phyloP scores from a whole-genome alignment of 768 basidiomycete species.

The Coprinopsis strossmayeri region DNA sequence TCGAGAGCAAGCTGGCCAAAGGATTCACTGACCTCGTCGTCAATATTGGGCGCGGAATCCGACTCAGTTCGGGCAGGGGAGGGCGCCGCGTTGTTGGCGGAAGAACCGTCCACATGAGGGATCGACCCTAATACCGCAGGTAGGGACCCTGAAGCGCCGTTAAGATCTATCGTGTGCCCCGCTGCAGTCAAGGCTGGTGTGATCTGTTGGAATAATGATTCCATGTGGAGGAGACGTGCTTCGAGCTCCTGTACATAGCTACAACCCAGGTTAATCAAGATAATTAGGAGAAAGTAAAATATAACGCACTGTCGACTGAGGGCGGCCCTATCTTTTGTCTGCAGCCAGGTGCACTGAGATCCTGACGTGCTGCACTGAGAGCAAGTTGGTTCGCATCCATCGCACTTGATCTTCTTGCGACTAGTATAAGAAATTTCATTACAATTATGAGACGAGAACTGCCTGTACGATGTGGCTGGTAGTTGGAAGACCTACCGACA shows the following conservation, averaged over 20 bases:
- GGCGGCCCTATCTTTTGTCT: constrained; percentile 87
- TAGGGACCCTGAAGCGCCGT: constrained; percentile 37
- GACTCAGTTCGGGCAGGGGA: not conserved
- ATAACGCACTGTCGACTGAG: constrained; percentile 77
- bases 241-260: constrained; percentile 93
- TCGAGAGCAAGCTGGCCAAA: constrained; percentile 86
- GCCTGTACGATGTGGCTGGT: constrained; percentile 11
- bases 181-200: constrained; percentile 50
- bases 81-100: constrained; percentile 33
- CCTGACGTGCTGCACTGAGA: constrained; percentile 72
- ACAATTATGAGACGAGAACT: too few relatives aligned
- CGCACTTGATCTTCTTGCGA: constrained; percentile 92
- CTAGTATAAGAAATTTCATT: constrained; percentile 36
- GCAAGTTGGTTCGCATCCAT: constrained; percentile 82
- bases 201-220: constrained; percentile 76
- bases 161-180: constrained; percentile 38
- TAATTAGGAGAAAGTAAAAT: constrained; percentile 1
- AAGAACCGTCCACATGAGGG: constrained; percentile 26
- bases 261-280: constrained; percentile 12
- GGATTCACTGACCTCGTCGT: constrained; percentile 75
- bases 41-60: constrained; percentile 18
- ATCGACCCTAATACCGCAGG: constrained; percentile 27
- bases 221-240: constrained; percentile 83
- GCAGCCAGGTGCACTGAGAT: constrained; percentile 82
- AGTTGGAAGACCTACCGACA: constrained; percentile 54